Evolutionary conservation across 2,329 filamentous ascomycete genomes (phyloP).

Genomic region (Epichloe uncinata): DNA sequence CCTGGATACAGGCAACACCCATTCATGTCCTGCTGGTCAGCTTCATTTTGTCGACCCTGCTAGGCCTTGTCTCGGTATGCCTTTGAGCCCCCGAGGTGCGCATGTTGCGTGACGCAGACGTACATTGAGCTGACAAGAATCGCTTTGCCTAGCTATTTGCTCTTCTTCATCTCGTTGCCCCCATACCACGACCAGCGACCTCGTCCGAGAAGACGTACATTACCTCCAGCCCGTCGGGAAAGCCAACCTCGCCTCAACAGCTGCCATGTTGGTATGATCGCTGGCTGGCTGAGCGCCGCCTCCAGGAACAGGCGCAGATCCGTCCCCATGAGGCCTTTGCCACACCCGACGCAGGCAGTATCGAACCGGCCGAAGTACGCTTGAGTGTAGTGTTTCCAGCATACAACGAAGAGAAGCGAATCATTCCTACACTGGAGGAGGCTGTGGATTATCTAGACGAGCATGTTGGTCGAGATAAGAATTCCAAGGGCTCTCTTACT

Average conservation of each 20-base stretch:
- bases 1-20: slow-evolving; percentile 25
- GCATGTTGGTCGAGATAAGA: slow-evolving; percentile 47
- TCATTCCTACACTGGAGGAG: slow-evolving; percentile 78
- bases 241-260: slow-evolving; percentile 24
- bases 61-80: slow-evolving; percentile 26
- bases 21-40: slow-evolving; percentile 24
- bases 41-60: slow-evolving; percentile 18
- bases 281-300: slow-evolving; percentile 49
- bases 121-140: slow-evolving; percentile 5
- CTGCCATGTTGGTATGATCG: slow-evolving; percentile 83
- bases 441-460: slow-evolving; percentile 75
- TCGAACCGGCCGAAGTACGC: slow-evolving; percentile 67
- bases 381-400: slow-evolving; percentile 89
- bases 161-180: slow-evolving; percentile 62
- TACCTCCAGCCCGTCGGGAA: slow-evolving; percentile 51
- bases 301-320: slow-evolving; percentile 26
- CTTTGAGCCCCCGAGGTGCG: background rate
- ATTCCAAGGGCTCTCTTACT: slow-evolving; percentile 12
- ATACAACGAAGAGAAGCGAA: slow-evolving; percentile 81
- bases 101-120: background rate
- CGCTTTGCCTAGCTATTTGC: slow-evolving; percentile 36
- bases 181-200: slow-evolving; percentile 60
- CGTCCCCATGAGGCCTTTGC: slow-evolving; percentile 25
- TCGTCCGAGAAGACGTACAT: slow-evolving; percentile 76
- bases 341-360: slow-evolving; percentile 37